These are phyloP conservation scores for Candida vartiovaarae DNA, from an alignment of 805 yeast species.

Conservation along the genomic window DNA sequence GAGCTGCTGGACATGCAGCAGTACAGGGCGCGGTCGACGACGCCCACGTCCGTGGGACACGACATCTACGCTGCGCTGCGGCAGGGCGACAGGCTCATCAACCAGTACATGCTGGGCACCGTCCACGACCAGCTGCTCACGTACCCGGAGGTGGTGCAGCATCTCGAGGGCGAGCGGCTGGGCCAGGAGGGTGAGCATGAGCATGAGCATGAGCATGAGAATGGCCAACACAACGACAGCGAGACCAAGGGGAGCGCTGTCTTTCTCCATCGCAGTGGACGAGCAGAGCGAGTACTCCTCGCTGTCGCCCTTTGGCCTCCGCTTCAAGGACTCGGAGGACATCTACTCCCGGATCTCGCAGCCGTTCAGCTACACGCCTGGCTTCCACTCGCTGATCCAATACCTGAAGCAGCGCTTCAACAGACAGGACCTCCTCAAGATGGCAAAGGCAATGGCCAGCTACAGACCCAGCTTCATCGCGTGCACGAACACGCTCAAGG, in stretches of 20 bases:
- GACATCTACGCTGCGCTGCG: constrained; percentile 29
- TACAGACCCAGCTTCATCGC: constrained; percentile 92
- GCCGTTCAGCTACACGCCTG: constrained; percentile 88
- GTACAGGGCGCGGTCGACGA: constrained; percentile 12
- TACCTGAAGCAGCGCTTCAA: constrained; percentile 69
- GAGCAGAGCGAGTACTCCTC: constrained; percentile 12
- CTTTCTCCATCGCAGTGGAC: constrained; percentile 24
- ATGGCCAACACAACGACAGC: neutral
- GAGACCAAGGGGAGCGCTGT: constrained; percentile 1
- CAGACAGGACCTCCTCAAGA: constrained; percentile 60
- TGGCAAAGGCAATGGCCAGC: constrained; percentile 85
- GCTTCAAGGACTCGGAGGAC: constrained; percentile 62
- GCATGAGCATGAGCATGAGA: too few species aligned
- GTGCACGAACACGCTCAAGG: constrained; percentile 79
- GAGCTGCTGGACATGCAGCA: constrained; percentile 4
- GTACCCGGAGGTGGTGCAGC: constrained; percentile 52
- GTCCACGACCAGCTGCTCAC: constrained; percentile 33
- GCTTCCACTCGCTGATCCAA: constrained; percentile 74
- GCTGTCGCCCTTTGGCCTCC: constrained; percentile 29
- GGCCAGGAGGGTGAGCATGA: too few species aligned
- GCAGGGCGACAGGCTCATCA: constrained; percentile 49
- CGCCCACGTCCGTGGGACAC: constrained; percentile 11
- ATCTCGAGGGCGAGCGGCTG: constrained; percentile 15
- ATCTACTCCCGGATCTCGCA: constrained; percentile 66
- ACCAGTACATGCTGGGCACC: constrained; percentile 62